Evolutionary conservation across 192 early-diverging fungal species (phyloP).

Genomic region (Backusella morwellensis): DNA sequence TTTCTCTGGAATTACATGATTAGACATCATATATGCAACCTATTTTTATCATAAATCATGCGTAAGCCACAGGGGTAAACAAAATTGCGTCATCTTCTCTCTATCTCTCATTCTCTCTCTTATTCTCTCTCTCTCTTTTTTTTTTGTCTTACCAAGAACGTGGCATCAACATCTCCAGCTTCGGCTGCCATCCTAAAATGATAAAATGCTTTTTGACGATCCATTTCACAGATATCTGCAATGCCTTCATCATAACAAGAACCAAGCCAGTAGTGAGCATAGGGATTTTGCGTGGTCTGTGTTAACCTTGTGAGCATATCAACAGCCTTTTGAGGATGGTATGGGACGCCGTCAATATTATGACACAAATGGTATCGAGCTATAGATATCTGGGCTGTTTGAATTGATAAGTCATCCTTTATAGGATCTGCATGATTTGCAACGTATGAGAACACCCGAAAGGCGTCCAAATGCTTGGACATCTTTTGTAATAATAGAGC

Average conservation of each 20-base stretch:
- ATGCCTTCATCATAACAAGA: slow-evolving; percentile 39
- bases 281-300: not conserved
- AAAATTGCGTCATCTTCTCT: not conserved
- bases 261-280: slow-evolving; percentile 35
- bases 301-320: slow-evolving; percentile 14
- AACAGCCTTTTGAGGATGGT: slow-evolving; percentile 20
- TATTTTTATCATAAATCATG: slow-evolving; percentile 6
- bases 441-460: slow-evolving; percentile 17
- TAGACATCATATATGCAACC: slow-evolving; percentile 39
- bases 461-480: slow-evolving; percentile 25
- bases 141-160: slow-evolving; percentile 26
- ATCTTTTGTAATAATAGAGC: slow-evolving; percentile 30
- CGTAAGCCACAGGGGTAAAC: slow-evolving; percentile 8
- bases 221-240: slow-evolving; percentile 15
- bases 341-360: slow-evolving; percentile 15
- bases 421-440: not conserved
- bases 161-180: slow-evolving; percentile 28
- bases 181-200: slow-evolving; percentile 28
- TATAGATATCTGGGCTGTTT: slow-evolving; percentile 28
- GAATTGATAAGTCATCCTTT: not conserved
- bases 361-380: slow-evolving; percentile 34
- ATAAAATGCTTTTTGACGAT: slow-evolving; percentile 31
- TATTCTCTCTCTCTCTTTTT: not conserved
- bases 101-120: not conserved
- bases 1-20: slow-evolving; percentile 28